Conservation (phyloP, 495 filamentous ascomycete genomes). For the Durotheca rogersii region DNA sequence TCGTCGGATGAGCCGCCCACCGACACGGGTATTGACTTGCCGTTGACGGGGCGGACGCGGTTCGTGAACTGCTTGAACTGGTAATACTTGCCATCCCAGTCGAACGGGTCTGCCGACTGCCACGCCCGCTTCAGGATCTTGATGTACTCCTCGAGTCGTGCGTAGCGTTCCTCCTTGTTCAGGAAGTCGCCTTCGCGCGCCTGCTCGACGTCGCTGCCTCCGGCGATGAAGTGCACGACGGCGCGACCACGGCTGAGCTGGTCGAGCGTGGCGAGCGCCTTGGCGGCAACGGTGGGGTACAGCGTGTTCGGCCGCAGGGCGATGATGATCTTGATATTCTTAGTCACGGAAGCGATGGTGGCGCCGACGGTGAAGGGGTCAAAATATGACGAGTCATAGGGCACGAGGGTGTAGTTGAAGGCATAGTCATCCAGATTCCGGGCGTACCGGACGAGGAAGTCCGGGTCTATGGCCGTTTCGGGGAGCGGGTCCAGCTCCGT, state of each 20-base stretch:
- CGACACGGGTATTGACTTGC: conserved; percentile 49
- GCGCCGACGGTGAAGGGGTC: conserved; percentile 55
- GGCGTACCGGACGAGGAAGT: conserved; percentile 51
- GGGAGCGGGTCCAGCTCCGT: conserved; percentile 54
- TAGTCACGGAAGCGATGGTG: conserved; percentile 52
- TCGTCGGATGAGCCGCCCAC: conserved; percentile 56
- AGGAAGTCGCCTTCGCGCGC: conserved; percentile 56
- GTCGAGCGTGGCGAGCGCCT: conserved; percentile 55
- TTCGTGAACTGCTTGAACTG: conserved; percentile 55
- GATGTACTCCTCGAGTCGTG: conserved; percentile 55
- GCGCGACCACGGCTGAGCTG: conserved; percentile 53
- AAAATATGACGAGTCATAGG: conserved; percentile 51
- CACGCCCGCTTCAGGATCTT: conserved; percentile 53
- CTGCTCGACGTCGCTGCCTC: conserved; percentile 55
- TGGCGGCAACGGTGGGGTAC: conserved; percentile 57
- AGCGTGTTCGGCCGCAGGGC: conserved; percentile 58
- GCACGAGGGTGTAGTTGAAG: conserved; percentile 57
- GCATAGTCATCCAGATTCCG: conserved; percentile 53
- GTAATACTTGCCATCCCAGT: conserved; percentile 55
- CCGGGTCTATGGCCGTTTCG: conserved; percentile 47
- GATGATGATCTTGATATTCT: conserved; percentile 57
- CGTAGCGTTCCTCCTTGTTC: conserved; percentile 54
- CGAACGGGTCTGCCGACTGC: conserved; percentile 52
- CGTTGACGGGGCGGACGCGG: conserved; percentile 49
- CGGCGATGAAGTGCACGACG: conserved; percentile 58